Evolutionary conservation across 352 stramenopile genomes (phyloP).

Genomic region (Globisporangium polare): DNA sequence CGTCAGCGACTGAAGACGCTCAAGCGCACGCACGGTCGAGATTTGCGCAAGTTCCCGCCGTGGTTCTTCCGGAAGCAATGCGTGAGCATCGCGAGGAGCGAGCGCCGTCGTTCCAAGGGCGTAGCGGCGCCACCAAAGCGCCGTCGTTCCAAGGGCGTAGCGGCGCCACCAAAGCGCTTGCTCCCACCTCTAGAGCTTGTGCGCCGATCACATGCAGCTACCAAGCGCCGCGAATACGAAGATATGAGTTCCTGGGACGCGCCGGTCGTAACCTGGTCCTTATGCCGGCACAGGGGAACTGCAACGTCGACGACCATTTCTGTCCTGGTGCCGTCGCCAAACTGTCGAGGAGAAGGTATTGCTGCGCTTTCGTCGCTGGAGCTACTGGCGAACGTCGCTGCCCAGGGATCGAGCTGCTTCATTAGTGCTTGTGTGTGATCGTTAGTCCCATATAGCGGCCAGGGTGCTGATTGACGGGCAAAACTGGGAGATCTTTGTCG

Average conservation of each 20-base stretch:
- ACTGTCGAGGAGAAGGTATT: neutral
- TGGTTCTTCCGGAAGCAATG: slow-evolving; percentile 36
- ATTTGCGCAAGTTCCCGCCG: slow-evolving; percentile 27
- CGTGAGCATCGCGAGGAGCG: no score
- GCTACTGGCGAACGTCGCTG: slow-evolving; percentile 6
- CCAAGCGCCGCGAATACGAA: neutral
- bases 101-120: neutral
- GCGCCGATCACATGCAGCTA: neutral
- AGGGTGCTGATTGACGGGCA: no score
- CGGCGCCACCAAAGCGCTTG: neutral
- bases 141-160: neutral
- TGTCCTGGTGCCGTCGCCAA: neutral
- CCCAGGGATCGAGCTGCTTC: neutral
- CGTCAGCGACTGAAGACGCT: slow-evolving; percentile 60
- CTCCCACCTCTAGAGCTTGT: neutral
- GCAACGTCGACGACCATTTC: neutral
- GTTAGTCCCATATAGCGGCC: no score
- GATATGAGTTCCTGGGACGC: no score
- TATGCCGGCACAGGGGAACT: neutral
- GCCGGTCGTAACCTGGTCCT: no score
- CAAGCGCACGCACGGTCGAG: slow-evolving; percentile 38
- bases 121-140: neutral
- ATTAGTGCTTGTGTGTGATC: neutral
- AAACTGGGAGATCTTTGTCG: no score
- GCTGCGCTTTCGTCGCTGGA: neutral